Conservation (phyloP, 2,329 filamentous ascomycete species). For the Fusarium brachygibbosum region DNA sequence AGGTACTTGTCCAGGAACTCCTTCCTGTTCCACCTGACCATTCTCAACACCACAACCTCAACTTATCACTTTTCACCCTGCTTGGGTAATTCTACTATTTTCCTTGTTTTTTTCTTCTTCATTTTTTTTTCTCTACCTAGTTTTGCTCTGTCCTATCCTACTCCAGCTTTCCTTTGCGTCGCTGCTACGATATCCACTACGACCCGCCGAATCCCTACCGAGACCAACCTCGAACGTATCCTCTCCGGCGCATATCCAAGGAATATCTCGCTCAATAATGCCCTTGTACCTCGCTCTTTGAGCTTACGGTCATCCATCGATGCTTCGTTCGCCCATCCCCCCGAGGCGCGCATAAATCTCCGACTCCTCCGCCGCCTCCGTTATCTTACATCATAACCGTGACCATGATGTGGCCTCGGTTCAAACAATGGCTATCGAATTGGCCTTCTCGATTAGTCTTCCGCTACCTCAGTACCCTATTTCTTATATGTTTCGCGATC, state of each 20-base stretch:
- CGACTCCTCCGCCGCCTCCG: slow-evolving; percentile 30
- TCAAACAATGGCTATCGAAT: slow-evolving; percentile 48
- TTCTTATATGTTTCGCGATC: slow-evolving; percentile 46
- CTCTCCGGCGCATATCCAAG: slow-evolving; percentile 22
- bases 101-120: slow-evolving; percentile 1
- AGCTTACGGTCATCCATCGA: slow-evolving; percentile 37
- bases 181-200: slow-evolving; percentile 15
- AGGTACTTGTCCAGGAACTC: slow-evolving; percentile 37
- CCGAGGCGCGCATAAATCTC: slow-evolving; percentile 45
- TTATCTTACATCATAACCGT: slow-evolving; percentile 27
- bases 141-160: slow-evolving; percentile 4
- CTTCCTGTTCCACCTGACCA: slow-evolving; percentile 41
- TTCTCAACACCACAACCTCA: slow-evolving; percentile 40
- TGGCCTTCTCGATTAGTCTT: slow-evolving; percentile 50
- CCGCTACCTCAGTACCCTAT: slow-evolving; percentile 48
- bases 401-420: slow-evolving; percentile 46
- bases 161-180: slow-evolving; percentile 4
- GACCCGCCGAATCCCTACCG: slow-evolving; percentile 31
- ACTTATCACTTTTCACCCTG: slow-evolving; percentile 22
- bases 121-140: background rate
- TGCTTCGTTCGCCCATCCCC: slow-evolving; percentile 43
- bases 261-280: slow-evolving; percentile 41
- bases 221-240: slow-evolving; percentile 22
- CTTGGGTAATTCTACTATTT: slow-evolving; percentile 14
- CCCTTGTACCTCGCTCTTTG: slow-evolving; percentile 34